These are phyloP conservation scores for Penicillium carneum DNA, from an alignment of 2,329 filamentous ascomycete species.

Conservation along the genomic window DNA sequence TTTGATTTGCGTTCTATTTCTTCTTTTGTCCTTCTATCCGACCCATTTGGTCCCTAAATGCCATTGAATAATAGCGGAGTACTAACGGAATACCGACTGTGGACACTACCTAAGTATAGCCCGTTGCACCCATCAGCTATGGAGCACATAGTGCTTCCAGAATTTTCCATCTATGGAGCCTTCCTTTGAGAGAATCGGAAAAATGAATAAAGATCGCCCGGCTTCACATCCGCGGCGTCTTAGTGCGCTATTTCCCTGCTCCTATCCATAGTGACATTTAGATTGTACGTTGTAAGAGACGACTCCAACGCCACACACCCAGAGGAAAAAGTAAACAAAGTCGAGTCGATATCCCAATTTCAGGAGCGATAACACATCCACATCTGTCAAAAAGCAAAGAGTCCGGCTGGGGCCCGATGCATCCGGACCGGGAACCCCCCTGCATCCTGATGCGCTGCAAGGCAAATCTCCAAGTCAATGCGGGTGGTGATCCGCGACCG, in stretches of 20 bases:
- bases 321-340: slow-evolving; percentile 14
- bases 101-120: slow-evolving; percentile 9
- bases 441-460: slow-evolving; percentile 22
- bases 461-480: slow-evolving; percentile 19
- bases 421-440: slow-evolving; percentile 11
- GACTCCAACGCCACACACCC: slow-evolving; percentile 1
- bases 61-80: slow-evolving; percentile 9
- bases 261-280: slow-evolving; percentile 6
- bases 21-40: background rate
- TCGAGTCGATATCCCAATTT: slow-evolving; percentile 10
- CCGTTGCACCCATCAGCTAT: background rate
- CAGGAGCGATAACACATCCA: slow-evolving; percentile 13
- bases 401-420: slow-evolving; percentile 7
- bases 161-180: slow-evolving; percentile 26
- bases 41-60: background rate
- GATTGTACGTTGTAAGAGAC: slow-evolving; percentile 2
- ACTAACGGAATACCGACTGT: slow-evolving; percentile 15
- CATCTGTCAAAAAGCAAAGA: slow-evolving; percentile 18
- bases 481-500: slow-evolving; percentile 14
- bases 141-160: slow-evolving; percentile 29
- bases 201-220: slow-evolving; percentile 31
- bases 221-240: slow-evolving; percentile 35
- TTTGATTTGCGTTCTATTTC: background rate
- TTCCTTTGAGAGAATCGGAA: slow-evolving; percentile 5
- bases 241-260: slow-evolving; percentile 23